Evolutionary conservation across 257 asterid species (phyloP).

Genomic region (Vinca minor): DNA sequence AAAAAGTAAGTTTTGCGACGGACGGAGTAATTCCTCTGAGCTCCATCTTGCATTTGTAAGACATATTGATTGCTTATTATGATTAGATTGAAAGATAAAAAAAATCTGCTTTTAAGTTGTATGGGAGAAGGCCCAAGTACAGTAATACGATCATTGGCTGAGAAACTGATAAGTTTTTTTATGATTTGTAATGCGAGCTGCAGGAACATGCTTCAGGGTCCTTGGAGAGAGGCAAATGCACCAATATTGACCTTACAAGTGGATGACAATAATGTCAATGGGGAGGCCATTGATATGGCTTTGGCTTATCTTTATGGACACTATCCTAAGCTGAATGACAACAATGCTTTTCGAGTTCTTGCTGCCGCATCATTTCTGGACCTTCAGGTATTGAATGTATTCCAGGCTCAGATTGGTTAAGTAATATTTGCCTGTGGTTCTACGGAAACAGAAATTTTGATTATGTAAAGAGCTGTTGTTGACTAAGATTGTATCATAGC

Average conservation of each 20-base stretch:
- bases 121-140: background rate
- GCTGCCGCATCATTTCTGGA: constrained; percentile 98
- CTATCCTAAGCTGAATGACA: constrained; percentile 78
- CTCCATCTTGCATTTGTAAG: background rate
- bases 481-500: background rate
- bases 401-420: background rate
- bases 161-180: background rate
- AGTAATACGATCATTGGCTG: background rate
- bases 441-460: background rate
- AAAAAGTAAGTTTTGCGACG: no score
- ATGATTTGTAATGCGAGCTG: constrained; percentile 18
- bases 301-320: constrained; percentile 95
- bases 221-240: constrained; percentile 95
- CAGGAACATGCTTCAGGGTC: constrained; percentile 98
- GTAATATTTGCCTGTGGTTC: background rate
- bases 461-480: background rate
- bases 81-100: background rate
- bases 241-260: constrained; percentile 71
- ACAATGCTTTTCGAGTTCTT: constrained; percentile 83
- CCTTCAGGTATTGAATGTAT: constrained; percentile 52
- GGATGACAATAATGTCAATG: constrained; percentile 81
- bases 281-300: constrained; percentile 73
- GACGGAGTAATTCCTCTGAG: background rate
- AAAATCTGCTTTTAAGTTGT: background rate
- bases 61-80: background rate